Evolutionary conservation across 2,329 filamentous ascomycete species (phyloP).

Genomic region (Parastagonospora avenae): DNA sequence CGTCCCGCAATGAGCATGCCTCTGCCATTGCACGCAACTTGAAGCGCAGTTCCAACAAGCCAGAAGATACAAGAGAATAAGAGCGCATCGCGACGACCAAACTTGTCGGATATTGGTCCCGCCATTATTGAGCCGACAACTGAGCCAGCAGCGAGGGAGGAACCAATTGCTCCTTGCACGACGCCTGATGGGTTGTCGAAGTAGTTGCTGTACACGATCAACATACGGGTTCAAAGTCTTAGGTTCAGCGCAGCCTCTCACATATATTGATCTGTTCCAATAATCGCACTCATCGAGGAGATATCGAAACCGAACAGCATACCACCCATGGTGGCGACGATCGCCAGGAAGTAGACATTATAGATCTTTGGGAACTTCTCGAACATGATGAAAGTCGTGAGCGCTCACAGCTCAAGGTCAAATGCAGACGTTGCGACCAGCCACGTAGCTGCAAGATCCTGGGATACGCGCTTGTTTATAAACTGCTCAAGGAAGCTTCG

Average conservation of each 20-base stretch:
- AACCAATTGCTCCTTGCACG: constrained; percentile 56
- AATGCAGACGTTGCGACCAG: constrained; percentile 1
- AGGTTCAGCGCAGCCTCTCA: constrained; percentile 2
- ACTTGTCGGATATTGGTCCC: constrained; percentile 57
- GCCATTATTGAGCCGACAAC: constrained; percentile 55
- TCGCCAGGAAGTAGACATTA: constrained; percentile 60
- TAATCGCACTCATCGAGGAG: constrained; percentile 60
- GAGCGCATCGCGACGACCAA: constrained; percentile 55
- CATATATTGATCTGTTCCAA: constrained; percentile 57
- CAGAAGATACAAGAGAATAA: constrained; percentile 57
- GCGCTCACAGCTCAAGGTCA: constrained; percentile 12
- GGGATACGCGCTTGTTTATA: too few relatives aligned
- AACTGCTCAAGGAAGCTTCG: too few relatives aligned
- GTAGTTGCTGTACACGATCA: constrained; percentile 40
- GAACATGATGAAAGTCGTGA: constrained; percentile 29
- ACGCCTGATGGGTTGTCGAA: constrained; percentile 58
- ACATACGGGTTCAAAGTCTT: background rate
- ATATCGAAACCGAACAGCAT: constrained; percentile 64
- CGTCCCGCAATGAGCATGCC: constrained; percentile 53
- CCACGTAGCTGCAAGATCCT: background rate
- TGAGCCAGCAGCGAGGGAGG: constrained; percentile 57
- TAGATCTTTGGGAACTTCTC: constrained; percentile 56
- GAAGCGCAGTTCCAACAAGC: constrained; percentile 50
- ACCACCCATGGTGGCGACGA: constrained; percentile 59
- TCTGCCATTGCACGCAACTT: constrained; percentile 43